Evolutionary conservation across 345 rosid species (phyloP).

Genomic region (Ceriops decandra): DNA sequence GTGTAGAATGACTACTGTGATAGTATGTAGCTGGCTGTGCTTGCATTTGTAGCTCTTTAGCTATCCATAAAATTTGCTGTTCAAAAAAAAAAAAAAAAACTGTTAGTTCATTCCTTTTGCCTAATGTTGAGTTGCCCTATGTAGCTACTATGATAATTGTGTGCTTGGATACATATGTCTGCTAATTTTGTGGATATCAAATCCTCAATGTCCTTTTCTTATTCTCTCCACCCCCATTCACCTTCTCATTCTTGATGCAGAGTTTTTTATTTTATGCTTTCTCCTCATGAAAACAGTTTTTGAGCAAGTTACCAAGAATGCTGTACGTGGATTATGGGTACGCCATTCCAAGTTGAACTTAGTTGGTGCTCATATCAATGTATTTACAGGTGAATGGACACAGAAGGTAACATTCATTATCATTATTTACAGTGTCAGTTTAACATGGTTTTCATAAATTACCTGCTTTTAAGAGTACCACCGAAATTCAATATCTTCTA

Average conservation of each 20-base stretch:
- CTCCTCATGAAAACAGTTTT: slow-evolving; percentile 49
- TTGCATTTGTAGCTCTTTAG: too few relatives aligned
- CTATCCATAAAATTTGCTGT: too few relatives aligned
- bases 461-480: not conserved
- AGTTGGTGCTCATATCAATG: slow-evolving; percentile 98
- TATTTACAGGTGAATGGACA: slow-evolving; percentile 99
- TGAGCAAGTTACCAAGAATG: slow-evolving; percentile 94
- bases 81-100: too few relatives aligned
- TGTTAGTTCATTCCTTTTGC: too few relatives aligned
- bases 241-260: not conserved
- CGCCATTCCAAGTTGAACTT: slow-evolving; percentile 87
- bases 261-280: not conserved
- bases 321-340: slow-evolving; percentile 91
- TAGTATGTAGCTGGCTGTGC: too few relatives aligned
- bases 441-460: not conserved
- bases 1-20: too few relatives aligned
- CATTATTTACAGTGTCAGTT: not conserved
- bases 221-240: not conserved
- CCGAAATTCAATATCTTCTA: not conserved
- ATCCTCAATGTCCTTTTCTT: not conserved
- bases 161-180: too few relatives aligned
- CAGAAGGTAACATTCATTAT: slow-evolving; percentile 65
- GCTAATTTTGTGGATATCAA: too few relatives aligned
- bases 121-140: too few relatives aligned
- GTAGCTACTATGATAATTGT: too few relatives aligned